Evolutionary conservation across 371 early-diverging fungal genomes (phyloP).

Genomic region (Rhizomucor pusillus): DNA sequence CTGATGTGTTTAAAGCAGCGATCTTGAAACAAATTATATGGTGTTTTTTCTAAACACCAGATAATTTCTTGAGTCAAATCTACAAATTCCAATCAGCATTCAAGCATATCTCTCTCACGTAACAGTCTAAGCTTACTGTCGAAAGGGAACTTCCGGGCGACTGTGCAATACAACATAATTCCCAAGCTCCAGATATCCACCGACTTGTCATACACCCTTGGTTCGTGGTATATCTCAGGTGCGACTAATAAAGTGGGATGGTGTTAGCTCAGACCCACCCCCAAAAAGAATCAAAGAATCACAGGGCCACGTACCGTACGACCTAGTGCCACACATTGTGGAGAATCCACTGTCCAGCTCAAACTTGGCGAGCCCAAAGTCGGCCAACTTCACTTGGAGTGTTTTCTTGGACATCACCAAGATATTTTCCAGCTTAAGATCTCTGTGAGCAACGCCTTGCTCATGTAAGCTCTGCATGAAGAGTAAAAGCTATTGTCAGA

Average conservation of each 20-base stretch:
- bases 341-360: neutral
- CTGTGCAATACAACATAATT: conserved; percentile 53
- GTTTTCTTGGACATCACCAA: conserved; percentile 56
- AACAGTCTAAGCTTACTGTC: too few relatives aligned
- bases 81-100: neutral
- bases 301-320: conserved; percentile 6
- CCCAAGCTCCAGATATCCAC: conserved; percentile 95
- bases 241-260: conserved; percentile 1
- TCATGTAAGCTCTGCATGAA: conserved; percentile 5
- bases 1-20: too few relatives aligned
- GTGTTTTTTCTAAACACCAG: too few relatives aligned
- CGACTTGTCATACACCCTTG: conserved; percentile 58
- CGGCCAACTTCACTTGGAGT: conserved; percentile 74
- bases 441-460: conserved; percentile 40
- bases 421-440: conserved; percentile 72
- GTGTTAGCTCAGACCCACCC: neutral
- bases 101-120: neutral
- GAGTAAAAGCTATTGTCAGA: too few relatives aligned
- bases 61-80: neutral
- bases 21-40: too few relatives aligned
- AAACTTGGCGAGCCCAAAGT: conserved; percentile 77
- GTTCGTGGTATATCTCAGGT: conserved; percentile 2
- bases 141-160: neutral
- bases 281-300: neutral
- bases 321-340: conserved; percentile 6